Evolutionary conservation across 2,329 filamentous ascomycete genomes (phyloP).

Genomic region (Clarireedia paspali): DNA sequence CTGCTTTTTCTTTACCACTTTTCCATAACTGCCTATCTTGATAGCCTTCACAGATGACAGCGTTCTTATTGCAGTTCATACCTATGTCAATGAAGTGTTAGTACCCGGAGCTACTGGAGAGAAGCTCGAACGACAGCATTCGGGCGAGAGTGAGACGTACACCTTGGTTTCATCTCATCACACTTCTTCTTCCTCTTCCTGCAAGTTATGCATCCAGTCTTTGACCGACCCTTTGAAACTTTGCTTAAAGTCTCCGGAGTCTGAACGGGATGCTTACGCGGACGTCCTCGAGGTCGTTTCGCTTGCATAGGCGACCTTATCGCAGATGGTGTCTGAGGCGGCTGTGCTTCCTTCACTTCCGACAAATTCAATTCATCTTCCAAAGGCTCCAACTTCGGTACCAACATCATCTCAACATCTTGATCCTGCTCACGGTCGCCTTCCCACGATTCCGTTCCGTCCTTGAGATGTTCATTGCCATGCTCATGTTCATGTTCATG

Average conservation of each 20-base stretch:
- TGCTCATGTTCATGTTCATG: constrained; percentile 20
- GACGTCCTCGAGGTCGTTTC: constrained; percentile 71
- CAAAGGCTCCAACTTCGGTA: constrained; percentile 49
- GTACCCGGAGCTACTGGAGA: background rate
- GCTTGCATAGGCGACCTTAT: constrained; percentile 9
- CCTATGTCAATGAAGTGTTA: constrained; percentile 37
- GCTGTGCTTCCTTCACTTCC: constrained; percentile 23
- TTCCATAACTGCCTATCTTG: constrained; percentile 82
- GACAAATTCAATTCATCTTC: constrained; percentile 46
- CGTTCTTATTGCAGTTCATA: constrained; percentile 88
- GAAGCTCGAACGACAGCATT: constrained; percentile 9
- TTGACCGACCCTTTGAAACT: constrained; percentile 67
- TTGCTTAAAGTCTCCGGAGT: constrained; percentile 54
- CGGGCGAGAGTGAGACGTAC: constrained; percentile 36
- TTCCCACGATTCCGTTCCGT: background rate
- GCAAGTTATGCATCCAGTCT: constrained; percentile 62
- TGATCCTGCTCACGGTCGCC: constrained; percentile 32
- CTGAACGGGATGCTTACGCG: constrained; percentile 64
- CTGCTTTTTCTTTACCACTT: constrained; percentile 67
- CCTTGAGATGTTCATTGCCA: background rate
- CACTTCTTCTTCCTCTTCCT: constrained; percentile 66
- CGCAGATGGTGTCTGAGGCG: constrained; percentile 14
- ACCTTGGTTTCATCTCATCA: constrained; percentile 59
- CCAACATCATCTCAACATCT: constrained; percentile 30
- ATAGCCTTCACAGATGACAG: constrained; percentile 85